A percentile compares a stretch with the other conserved stretches of the same genome.
Conservation (phyloP, 2,329 filamentous ascomycete species). For the Fusarium sp. region DNA sequence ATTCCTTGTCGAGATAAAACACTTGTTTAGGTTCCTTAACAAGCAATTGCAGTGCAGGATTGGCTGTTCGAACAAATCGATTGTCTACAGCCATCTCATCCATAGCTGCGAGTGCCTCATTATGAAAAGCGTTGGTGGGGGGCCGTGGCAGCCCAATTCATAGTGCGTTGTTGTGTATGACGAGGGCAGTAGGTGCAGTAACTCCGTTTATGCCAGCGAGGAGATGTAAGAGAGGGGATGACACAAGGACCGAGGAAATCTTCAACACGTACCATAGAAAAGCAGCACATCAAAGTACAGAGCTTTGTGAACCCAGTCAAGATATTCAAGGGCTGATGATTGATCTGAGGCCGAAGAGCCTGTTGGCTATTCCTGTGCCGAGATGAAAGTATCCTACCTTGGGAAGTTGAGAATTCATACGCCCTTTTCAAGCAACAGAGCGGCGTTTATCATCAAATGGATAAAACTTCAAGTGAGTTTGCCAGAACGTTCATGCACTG, state of each 20-base stretch:
- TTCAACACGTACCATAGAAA: constrained; percentile 28
- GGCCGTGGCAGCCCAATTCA: background rate
- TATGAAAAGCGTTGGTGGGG: background rate
- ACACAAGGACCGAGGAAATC: constrained; percentile 3
- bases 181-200: background rate
- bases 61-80: constrained; percentile 18
- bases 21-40: constrained; percentile 25
- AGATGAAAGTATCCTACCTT: constrained; percentile 45
- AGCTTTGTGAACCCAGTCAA: background rate
- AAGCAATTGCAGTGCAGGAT: constrained; percentile 3
- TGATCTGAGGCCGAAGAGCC: background rate
- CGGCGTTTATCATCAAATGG: constrained; percentile 28
- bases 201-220: background rate
- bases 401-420: constrained; percentile 53
- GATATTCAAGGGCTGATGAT: background rate
- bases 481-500: constrained; percentile 22
- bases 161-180: constrained; percentile 1
- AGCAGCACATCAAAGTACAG: background rate
- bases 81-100: constrained; percentile 15
- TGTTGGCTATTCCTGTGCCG: background rate
- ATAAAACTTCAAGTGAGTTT: constrained; percentile 13
- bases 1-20: constrained; percentile 34
- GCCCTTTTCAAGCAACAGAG: constrained; percentile 38
- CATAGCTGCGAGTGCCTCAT: constrained; percentile 2
- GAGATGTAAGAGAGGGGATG: background rate